Evolutionary conservation across 139 green algal genomes (phyloP).

Genomic region (Haematococcus lacustris): DNA sequence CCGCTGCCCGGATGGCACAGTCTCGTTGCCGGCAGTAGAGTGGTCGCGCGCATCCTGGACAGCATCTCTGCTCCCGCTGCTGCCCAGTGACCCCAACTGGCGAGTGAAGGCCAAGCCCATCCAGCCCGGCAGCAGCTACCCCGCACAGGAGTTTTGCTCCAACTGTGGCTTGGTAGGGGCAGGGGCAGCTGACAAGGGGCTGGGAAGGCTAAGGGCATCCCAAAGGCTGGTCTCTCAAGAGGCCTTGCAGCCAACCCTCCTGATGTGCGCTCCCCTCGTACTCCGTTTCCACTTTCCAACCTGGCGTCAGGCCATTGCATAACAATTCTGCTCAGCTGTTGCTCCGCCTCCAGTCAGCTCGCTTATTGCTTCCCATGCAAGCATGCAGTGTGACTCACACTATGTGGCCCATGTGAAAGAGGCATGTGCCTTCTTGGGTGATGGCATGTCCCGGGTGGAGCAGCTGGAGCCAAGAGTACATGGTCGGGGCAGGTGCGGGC

Average conservation of each 20-base stretch:
- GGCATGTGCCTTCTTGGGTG: conserved; percentile 90
- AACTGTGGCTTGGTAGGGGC: conserved; percentile 80
- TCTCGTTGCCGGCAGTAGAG: too few species aligned
- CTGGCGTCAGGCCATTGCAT: background rate
- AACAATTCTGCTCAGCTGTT: background rate
- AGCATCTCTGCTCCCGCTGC: too few species aligned
- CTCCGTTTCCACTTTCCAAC: background rate
- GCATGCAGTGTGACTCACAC: conserved; percentile 79
- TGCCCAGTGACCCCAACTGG: too few species aligned
- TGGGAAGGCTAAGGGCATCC: background rate
- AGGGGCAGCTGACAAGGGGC: too few species aligned
- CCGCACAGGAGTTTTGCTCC: conserved; percentile 81
- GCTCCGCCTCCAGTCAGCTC: background rate
- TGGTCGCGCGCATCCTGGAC: too few species aligned
- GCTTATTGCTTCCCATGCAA: background rate
- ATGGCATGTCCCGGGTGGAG: conserved; percentile 65
- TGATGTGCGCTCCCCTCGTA: background rate
- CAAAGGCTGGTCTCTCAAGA: background rate
- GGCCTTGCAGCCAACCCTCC: background rate
- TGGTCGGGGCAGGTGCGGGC: conserved; percentile 24
- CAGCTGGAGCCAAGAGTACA: conserved; percentile 67
- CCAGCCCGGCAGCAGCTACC: conserved; percentile 65
- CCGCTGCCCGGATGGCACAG: too few species aligned
- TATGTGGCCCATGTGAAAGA: conserved; percentile 94
- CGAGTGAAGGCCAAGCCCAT: conserved; percentile 43